These are phyloP conservation scores for Dipodascopsis uninucleata DNA, from an alignment of 805 yeast genomes.

Conservation along the genomic window DNA sequence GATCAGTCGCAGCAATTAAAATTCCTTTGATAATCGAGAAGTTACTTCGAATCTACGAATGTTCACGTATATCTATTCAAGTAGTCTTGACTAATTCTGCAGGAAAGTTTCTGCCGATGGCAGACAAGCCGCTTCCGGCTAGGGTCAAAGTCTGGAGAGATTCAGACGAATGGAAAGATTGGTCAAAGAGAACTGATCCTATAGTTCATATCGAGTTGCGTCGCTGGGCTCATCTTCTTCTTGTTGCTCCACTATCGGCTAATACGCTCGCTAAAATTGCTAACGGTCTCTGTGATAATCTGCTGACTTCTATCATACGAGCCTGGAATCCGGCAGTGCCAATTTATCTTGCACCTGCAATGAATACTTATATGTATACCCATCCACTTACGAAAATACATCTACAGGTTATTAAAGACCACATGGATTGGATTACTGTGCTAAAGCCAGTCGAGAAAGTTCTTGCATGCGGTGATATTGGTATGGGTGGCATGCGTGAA, in stretches of 20 bases:
- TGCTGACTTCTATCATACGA: conserved; percentile 82
- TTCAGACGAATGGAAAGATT: conserved; percentile 89
- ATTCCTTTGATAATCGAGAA: conserved; percentile 86
- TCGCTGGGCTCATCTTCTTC: conserved; percentile 92
- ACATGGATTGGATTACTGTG: conserved; percentile 94
- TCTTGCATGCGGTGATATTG: conserved; percentile 91
- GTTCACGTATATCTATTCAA: conserved; percentile 73
- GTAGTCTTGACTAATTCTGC: conserved; percentile 82
- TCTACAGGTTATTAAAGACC: conserved; percentile 69
- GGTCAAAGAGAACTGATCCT: conserved; percentile 79
- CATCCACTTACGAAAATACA: conserved; percentile 86
- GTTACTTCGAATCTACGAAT: conserved; percentile 73
- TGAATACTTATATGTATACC: conserved; percentile 89
- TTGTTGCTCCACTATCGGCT: conserved; percentile 93
- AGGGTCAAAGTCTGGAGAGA: conserved; percentile 89
- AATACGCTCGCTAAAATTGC: conserved; percentile 88
- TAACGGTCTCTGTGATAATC: conserved; percentile 86
- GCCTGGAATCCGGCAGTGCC: conserved; percentile 96
- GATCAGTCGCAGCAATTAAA: conserved; percentile 94
- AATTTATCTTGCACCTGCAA: conserved; percentile 86
- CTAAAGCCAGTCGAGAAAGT: conserved; percentile 93
- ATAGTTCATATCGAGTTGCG: conserved; percentile 91
- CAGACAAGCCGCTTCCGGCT: conserved; percentile 47
- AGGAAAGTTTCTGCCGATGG: conserved; percentile 59
- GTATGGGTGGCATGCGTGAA: conserved; percentile 99